Conservation (phyloP, 768 basidiomycete species). For the Filobasidium wieringae region DNA sequence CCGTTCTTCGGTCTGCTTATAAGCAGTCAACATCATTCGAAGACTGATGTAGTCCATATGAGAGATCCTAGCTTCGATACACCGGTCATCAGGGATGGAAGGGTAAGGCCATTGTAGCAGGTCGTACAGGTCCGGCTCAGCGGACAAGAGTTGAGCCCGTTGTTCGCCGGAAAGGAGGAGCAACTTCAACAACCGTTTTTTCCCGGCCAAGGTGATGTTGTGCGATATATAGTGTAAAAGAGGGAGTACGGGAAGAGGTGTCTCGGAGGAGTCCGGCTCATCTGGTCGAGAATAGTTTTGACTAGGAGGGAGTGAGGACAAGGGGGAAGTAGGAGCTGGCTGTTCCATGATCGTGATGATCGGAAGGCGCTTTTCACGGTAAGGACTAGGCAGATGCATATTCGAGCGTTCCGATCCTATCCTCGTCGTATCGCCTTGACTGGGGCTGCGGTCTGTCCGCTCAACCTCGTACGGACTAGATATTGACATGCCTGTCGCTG, state of each 20-base stretch:
- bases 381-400: neutral
- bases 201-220: neutral
- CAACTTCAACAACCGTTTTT: constrained; percentile 2
- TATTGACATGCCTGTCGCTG: neutral
- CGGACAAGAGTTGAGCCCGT: neutral
- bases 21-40: constrained; percentile 1
- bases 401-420: neutral
- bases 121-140: neutral
- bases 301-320: neutral
- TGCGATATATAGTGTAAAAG: constrained; percentile 3
- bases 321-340: neutral
- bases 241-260: constrained; percentile 2
- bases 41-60: constrained; percentile 3
- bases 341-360: neutral
- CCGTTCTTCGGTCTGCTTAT: neutral
- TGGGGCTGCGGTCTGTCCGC: neutral
- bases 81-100: neutral
- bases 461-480: neutral
- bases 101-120: neutral
- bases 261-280: neutral
- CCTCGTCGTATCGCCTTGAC: neutral
- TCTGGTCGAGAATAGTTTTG: neutral
- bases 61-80: constrained; percentile 4
- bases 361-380: neutral
- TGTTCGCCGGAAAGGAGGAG: constrained; percentile 1